Conservation (phyloP, 164 flowering plant species). For the Paratinospora sagittata region DNA sequence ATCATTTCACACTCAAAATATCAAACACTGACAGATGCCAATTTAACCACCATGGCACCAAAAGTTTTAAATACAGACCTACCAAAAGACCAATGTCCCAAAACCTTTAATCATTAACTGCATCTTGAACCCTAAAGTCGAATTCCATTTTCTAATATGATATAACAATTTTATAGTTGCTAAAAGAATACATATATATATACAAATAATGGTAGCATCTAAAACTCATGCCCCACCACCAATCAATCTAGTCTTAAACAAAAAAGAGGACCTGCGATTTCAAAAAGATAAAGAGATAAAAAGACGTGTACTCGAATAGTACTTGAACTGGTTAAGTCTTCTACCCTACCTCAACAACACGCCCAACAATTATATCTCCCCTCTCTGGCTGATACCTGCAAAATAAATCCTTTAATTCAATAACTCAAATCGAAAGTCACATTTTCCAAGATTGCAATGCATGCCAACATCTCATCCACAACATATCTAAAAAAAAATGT, state of each 20-base stretch:
- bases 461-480: background rate
- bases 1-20: background rate
- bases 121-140: background rate
- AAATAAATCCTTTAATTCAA: constrained; percentile 3
- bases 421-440: background rate
- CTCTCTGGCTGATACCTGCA: constrained; percentile 91
- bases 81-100: background rate
- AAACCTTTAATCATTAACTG: background rate
- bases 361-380: constrained; percentile 90
- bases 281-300: background rate
- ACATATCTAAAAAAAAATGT: background rate
- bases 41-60: background rate
- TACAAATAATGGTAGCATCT: too few species aligned
- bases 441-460: background rate
- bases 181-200: background rate
- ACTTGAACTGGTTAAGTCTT: background rate
- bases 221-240: background rate
- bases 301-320: background rate
- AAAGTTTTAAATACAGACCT: background rate
- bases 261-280: background rate
- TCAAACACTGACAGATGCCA: background rate
- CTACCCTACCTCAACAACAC: constrained; percentile 70
- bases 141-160: background rate
- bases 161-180: background rate
- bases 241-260: background rate